phyloP scores from a whole-genome alignment of 2,329 filamentous ascomycete genomes.

The Pestalotiopsis fici region DNA sequence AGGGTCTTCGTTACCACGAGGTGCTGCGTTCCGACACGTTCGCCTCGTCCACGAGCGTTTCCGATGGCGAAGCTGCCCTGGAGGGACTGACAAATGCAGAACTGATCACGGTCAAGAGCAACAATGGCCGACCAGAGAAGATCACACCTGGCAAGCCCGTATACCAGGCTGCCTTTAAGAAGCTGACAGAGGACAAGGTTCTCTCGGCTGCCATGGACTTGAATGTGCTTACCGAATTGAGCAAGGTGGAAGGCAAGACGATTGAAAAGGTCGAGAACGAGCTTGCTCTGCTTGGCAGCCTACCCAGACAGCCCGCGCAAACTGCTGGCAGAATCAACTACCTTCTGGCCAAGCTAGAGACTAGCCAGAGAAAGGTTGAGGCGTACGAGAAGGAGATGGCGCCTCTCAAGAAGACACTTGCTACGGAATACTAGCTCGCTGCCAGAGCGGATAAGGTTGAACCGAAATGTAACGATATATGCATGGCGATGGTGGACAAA shows the following conservation, averaged over 20 bases:
- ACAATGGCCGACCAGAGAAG: constrained; percentile 74
- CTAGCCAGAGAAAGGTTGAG: constrained; percentile 74
- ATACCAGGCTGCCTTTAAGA: constrained; percentile 79
- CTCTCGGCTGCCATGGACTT: constrained; percentile 75
- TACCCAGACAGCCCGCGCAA: constrained; percentile 73
- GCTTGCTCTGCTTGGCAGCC: constrained; percentile 66
- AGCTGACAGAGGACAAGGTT: constrained; percentile 70
- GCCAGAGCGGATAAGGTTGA: too few species aligned
- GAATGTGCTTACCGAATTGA: constrained; percentile 66
- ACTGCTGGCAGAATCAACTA: constrained; percentile 68
- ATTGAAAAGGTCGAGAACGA: constrained; percentile 83
- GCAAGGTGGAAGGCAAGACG: constrained; percentile 69
- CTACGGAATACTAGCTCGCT: constrained; percentile 27
- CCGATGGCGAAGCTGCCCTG: constrained; percentile 72
- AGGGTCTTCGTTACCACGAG: constrained; percentile 78
- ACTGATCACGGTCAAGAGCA: constrained; percentile 74
- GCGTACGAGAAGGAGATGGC: constrained; percentile 73
- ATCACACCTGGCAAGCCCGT: constrained; percentile 85
- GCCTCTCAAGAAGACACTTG: constrained; percentile 70
- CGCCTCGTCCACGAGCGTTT: constrained; percentile 54
- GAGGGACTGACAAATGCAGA: constrained; percentile 83
- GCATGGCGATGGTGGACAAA: neutral
- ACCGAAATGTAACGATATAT: neutral
- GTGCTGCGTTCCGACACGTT: constrained; percentile 78
- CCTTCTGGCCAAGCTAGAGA: constrained; percentile 71